These are phyloP conservation scores for Kernera saxatilis DNA, from an alignment of 345 rosid species.

Conservation along the genomic window DNA sequence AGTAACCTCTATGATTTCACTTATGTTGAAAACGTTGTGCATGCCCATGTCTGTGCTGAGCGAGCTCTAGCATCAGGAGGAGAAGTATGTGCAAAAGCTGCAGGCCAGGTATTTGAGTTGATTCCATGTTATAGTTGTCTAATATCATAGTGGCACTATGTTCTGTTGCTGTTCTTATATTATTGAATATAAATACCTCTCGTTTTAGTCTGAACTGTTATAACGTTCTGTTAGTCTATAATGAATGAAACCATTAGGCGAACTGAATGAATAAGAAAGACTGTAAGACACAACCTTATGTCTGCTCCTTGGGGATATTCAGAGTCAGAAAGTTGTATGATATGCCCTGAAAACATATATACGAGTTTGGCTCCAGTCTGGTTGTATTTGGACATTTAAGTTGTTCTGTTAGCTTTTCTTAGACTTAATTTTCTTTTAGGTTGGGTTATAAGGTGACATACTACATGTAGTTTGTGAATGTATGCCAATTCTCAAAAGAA, in stretches of 20 bases:
- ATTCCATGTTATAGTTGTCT: not conserved
- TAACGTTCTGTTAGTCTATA: not conserved
- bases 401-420: not conserved
- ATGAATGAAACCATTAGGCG: not conserved
- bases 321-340: not conserved
- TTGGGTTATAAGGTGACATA: not conserved
- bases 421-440: not conserved
- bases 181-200: not conserved
- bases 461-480: not conserved
- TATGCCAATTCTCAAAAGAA: not conserved
- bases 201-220: not conserved
- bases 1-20: conserved; percentile 75
- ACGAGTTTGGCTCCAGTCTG: not conserved
- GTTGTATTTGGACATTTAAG: not conserved
- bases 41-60: conserved; percentile 92
- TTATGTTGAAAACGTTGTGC: conserved; percentile 91
- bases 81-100: conserved; percentile 65
- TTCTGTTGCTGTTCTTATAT: not conserved
- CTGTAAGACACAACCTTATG: not conserved
- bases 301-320: not conserved
- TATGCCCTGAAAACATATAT: not conserved
- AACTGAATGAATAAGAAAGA: not conserved
- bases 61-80: conserved; percentile 80
- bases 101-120: conserved; percentile 66
- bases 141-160: not conserved